phyloP scores from a whole-genome alignment of 352 stramenopile species.

The Phytophthora pseudosyringae region DNA sequence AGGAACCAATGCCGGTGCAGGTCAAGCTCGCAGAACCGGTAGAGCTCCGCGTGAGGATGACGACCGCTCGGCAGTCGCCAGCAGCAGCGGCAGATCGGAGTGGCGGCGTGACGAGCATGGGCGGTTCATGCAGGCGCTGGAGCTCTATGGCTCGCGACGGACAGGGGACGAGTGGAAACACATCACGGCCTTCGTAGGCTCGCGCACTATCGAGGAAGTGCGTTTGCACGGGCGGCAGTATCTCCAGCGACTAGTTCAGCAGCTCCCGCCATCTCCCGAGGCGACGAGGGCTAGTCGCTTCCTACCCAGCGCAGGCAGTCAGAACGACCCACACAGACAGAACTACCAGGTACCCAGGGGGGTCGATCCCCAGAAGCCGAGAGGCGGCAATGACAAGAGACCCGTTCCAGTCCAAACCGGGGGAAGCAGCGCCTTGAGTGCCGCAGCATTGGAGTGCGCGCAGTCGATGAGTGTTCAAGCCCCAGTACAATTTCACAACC shows the following conservation, averaged over 20 bases:
- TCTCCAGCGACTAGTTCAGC: slow-evolving; percentile 74
- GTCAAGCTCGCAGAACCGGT: background rate
- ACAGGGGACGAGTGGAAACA: slow-evolving; percentile 72
- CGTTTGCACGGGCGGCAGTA: slow-evolving; percentile 74
- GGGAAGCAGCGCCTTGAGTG: slow-evolving; percentile 25
- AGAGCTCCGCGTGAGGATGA: slow-evolving; percentile 3
- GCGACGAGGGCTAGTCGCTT: slow-evolving; percentile 24
- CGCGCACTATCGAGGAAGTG: slow-evolving; percentile 72
- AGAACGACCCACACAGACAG: slow-evolving; percentile 39
- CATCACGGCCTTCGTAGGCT: slow-evolving; percentile 77
- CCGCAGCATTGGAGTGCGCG: slow-evolving; percentile 37
- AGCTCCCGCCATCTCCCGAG: slow-evolving; percentile 33
- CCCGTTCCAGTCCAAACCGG: background rate
- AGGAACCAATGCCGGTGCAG: slow-evolving; percentile 4
- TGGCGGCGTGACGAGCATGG: slow-evolving; percentile 79
- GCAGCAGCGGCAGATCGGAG: slow-evolving; percentile 4
- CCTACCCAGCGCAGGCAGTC: slow-evolving; percentile 24
- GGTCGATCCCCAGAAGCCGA: slow-evolving; percentile 18
- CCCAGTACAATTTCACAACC: slow-evolving; percentile 21
- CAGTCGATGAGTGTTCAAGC: slow-evolving; percentile 31
- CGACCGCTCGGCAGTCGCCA: slow-evolving; percentile 12
- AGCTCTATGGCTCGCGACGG: slow-evolving; percentile 59
- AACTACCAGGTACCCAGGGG: slow-evolving; percentile 28
- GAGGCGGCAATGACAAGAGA: slow-evolving; percentile 20
- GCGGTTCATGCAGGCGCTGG: slow-evolving; percentile 83